Evolutionary conservation across 2,329 filamentous ascomycete genomes (phyloP).

Genomic region (Sarocladium strictum): DNA sequence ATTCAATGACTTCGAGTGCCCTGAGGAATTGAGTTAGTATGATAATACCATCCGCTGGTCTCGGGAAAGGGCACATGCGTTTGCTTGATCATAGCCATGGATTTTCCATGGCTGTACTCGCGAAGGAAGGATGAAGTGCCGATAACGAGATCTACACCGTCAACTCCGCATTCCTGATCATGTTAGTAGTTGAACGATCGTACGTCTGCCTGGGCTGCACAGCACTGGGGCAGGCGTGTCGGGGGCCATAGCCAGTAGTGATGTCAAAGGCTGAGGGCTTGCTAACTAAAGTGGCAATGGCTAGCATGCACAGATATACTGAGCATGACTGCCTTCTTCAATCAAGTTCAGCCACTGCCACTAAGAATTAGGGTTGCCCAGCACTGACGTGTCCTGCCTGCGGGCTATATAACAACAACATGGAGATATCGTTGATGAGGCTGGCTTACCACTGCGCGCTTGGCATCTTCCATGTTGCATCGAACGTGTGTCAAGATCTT

Average conservation of each 20-base stretch:
- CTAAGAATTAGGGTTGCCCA: background rate
- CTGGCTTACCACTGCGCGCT: conserved; percentile 49
- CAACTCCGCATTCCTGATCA: conserved; percentile 61
- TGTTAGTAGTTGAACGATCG: conserved; percentile 1
- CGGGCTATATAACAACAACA: background rate
- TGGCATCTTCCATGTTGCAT: conserved; percentile 42
- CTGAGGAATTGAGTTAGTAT: too few relatives aligned
- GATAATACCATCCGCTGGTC: too few relatives aligned
- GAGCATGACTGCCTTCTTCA: background rate
- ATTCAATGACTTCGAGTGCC: conserved; percentile 78
- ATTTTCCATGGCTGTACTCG: conserved; percentile 80
- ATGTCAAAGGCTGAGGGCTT: conserved; percentile 33
- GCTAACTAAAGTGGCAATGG: conserved; percentile 1
- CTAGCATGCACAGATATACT: background rate
- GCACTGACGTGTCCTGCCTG: background rate
- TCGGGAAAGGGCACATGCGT: too few relatives aligned
- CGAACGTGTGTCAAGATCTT: conserved; percentile 26
- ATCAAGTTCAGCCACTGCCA: background rate
- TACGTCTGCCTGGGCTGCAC: background rate
- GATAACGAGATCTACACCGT: conserved; percentile 76
- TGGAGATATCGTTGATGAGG: background rate
- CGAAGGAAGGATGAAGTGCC: conserved; percentile 74
- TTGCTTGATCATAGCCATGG: conserved; percentile 72
- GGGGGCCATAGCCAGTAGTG: background rate
- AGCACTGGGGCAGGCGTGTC: background rate